These are phyloP conservation scores for Fragaria ananassa DNA, from an alignment of 306 rosid species.

Conservation along the genomic window DNA sequence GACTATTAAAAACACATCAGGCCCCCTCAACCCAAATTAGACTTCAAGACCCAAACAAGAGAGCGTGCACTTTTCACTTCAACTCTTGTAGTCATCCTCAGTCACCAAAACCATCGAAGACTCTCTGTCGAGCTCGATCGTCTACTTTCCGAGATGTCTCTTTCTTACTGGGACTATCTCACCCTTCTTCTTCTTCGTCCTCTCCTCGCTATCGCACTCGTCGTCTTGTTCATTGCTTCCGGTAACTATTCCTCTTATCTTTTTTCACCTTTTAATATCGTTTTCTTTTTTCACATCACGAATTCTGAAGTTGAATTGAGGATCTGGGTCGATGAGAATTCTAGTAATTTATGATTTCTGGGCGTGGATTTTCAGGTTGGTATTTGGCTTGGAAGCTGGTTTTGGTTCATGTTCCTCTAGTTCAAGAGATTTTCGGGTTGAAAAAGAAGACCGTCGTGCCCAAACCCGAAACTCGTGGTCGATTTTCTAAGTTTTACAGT, in stretches of 20 bases:
- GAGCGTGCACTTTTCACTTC: background rate
- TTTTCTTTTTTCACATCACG: background rate
- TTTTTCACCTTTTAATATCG: background rate
- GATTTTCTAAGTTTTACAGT: conserved; percentile 59
- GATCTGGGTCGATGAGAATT: conserved; percentile 17
- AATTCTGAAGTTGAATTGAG: conserved; percentile 1
- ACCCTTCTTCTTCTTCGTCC: conserved; percentile 55
- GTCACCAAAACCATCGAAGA: background rate
- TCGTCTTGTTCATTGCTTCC: conserved; percentile 48
- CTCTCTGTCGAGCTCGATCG: conserved; percentile 14
- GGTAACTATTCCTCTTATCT: conserved; percentile 34
- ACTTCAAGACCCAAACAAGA: background rate
- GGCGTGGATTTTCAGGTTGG: conserved; percentile 55
- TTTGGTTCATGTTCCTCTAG: conserved; percentile 81
- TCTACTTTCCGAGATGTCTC: conserved; percentile 16
- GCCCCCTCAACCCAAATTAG: no score
- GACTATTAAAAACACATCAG: no score
- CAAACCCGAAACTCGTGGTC: conserved; percentile 58
- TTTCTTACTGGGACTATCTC: conserved; percentile 46
- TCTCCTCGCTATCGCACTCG: conserved; percentile 48
- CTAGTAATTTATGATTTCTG: background rate
- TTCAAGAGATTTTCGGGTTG: conserved; percentile 78
- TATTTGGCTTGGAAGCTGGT: conserved; percentile 86
- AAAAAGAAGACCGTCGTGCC: conserved; percentile 51
- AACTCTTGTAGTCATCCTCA: background rate